Percentiles rank a stretch among this genome's conserved stretches.
These are phyloP conservation scores for Capsicum baccatum DNA, from an alignment of 257 asterid genomes.

Conservation along the genomic window DNA sequence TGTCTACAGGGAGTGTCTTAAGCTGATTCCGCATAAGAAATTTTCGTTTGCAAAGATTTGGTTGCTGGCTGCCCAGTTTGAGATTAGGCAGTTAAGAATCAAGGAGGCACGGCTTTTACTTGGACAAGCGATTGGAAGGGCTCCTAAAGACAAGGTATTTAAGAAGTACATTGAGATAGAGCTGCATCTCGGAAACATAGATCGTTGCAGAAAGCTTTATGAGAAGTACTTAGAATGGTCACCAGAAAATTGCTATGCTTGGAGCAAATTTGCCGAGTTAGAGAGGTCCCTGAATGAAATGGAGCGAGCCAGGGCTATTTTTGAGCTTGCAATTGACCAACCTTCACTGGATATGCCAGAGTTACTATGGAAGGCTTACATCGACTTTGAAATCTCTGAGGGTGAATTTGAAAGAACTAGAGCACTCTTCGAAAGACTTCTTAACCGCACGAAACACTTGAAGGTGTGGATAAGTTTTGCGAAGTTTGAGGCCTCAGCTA, in stretches of 20 bases:
- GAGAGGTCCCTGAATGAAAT: constrained; percentile 52
- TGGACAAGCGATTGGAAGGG: constrained; percentile 44
- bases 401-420: constrained; percentile 80
- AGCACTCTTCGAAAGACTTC: constrained; percentile 85
- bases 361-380: constrained; percentile 41
- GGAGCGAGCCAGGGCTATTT: not conserved
- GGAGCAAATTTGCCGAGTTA: constrained; percentile 65
- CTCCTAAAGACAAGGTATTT: constrained; percentile 47
- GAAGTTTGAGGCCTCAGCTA: constrained; percentile 80
- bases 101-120: constrained; percentile 39
- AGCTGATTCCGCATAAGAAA: constrained; percentile 43
- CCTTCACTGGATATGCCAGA: constrained; percentile 41
- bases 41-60: constrained; percentile 69
- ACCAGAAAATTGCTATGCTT: constrained; percentile 62
- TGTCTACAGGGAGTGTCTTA: not conserved
- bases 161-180: constrained; percentile 42
- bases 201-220: constrained; percentile 60
- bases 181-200: constrained; percentile 58
- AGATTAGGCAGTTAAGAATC: not conserved
- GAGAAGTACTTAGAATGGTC: constrained; percentile 64
- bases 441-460: constrained; percentile 79
- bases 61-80: not conserved
- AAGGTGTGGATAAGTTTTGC: constrained; percentile 98
- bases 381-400: constrained; percentile 89
- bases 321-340: constrained; percentile 53